phyloP scores from a whole-genome alignment of 441 rosid genomes.

The Jatropha podagrica region DNA sequence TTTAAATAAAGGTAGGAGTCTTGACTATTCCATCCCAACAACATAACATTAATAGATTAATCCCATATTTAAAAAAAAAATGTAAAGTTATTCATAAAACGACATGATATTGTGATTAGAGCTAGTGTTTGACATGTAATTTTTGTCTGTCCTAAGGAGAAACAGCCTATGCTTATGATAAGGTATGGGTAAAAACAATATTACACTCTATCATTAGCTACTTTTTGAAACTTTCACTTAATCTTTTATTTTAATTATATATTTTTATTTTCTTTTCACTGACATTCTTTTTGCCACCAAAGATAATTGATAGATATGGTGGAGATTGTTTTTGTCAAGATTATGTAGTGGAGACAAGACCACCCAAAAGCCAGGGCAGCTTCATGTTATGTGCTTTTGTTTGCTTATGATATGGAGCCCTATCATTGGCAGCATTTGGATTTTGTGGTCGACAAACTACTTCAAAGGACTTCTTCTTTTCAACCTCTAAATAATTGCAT shows the following conservation, averaged over 20 bases:
- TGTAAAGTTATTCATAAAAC: no score
- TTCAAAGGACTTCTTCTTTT: background rate
- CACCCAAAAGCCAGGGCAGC: background rate
- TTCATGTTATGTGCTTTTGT: background rate
- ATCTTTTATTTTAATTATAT: no score
- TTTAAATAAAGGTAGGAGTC: no score
- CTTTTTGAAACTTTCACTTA: background rate
- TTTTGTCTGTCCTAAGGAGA: background rate
- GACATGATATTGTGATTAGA: constrained; percentile 1
- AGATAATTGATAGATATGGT: background rate
- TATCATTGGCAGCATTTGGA: background rate
- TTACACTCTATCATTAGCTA: background rate
- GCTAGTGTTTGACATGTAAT: background rate
- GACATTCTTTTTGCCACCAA: constrained; percentile 16
- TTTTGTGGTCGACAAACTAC: constrained; percentile 6
- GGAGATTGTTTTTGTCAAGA: background rate
- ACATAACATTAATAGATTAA: no score
- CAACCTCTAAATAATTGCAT: constrained; percentile 7
- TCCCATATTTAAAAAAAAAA: no score
- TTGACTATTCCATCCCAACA: no score
- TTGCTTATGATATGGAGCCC: background rate
- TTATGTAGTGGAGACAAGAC: constrained; percentile 1
- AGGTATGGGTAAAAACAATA: background rate
- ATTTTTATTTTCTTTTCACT: background rate
- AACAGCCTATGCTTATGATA: background rate